Evolutionary conservation across 106 monocot species (phyloP).

Genomic region (Allium fistulosum): DNA sequence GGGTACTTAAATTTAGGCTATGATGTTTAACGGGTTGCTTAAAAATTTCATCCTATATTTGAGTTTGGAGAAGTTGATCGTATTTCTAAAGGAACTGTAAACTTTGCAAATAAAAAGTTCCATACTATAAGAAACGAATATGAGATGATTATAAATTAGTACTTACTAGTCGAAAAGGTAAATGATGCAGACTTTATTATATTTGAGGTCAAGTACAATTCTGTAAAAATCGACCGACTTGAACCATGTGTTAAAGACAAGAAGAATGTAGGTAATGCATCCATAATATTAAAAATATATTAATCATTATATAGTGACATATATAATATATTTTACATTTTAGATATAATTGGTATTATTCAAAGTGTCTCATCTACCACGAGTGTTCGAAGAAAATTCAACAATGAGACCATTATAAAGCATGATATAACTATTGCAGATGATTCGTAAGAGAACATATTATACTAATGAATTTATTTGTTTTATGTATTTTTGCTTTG

Average conservation of each 20-base stretch:
- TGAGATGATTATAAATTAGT: too few species aligned
- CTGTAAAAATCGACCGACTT: conserved; percentile 77
- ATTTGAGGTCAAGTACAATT: conserved; percentile 69
- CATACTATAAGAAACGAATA: conserved; percentile 85
- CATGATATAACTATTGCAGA: too few species aligned
- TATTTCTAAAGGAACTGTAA: conserved; percentile 73
- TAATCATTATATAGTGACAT: too few species aligned
- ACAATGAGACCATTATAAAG: too few species aligned
- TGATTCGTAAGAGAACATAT: conserved; percentile 59
- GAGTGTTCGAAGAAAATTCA: too few species aligned
- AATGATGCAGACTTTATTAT: conserved; percentile 47
- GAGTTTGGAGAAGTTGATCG: conserved; percentile 89
- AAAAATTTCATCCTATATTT: conserved; percentile 76
- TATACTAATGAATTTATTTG: neutral
- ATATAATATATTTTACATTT: too few species aligned
- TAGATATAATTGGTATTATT: conserved; percentile 87
- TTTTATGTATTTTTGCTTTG: neutral
- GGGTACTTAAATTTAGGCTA: conserved; percentile 91
- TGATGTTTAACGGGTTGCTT: conserved; percentile 95
- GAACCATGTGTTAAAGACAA: conserved; percentile 75
- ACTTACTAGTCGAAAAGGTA: too few species aligned
- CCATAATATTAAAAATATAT: too few species aligned
- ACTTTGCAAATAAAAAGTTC: conserved; percentile 83
- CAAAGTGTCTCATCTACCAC: too few species aligned
- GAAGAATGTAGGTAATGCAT: conserved; percentile 63